Evolutionary conservation across 2,329 filamentous ascomycete genomes (phyloP).

Genomic region (Ploettnerulaceae sp.): DNA sequence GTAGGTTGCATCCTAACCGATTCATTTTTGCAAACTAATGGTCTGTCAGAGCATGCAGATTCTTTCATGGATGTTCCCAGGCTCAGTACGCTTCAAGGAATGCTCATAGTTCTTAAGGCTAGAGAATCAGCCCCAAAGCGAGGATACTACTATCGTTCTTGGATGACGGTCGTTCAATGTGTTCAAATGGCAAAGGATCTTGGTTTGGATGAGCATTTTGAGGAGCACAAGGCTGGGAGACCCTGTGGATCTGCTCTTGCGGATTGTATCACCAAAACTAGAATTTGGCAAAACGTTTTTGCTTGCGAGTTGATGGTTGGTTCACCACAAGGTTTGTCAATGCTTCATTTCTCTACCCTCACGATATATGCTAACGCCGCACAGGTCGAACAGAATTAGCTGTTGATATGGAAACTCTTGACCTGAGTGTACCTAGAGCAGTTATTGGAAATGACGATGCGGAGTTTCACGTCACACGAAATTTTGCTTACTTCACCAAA

Average conservation of each 20-base stretch:
- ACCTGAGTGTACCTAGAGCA: constrained; percentile 62
- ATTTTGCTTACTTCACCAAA: constrained; percentile 76
- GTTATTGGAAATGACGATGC: constrained; percentile 64
- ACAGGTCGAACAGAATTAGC: constrained; percentile 72
- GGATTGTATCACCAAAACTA: constrained; percentile 79
- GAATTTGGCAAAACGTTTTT: constrained; percentile 87
- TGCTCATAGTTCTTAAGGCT: constrained; percentile 84
- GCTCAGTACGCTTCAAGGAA: constrained; percentile 84
- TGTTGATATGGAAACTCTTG: constrained; percentile 69
- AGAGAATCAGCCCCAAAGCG: constrained; percentile 87
- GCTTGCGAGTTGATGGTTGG: constrained; percentile 89
- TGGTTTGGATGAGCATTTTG: constrained; percentile 80
- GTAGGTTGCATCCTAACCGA: constrained; percentile 39
- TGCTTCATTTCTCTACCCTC: background rate
- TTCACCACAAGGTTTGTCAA: constrained; percentile 70
- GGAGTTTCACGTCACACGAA: constrained; percentile 73
- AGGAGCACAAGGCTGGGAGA: constrained; percentile 68
- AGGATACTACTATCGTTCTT: constrained; percentile 94
- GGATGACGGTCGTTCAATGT: constrained; percentile 91
- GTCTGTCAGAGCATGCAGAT: constrained; percentile 69
- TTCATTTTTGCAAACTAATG: constrained; percentile 29
- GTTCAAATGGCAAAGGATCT: constrained; percentile 92
- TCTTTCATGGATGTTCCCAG: constrained; percentile 90
- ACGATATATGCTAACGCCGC: constrained; percentile 15
- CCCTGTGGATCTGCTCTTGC: constrained; percentile 62